phyloP scores from a whole-genome alignment of 2,329 filamentous ascomycete genomes.

The Colletotrichum falcatum region DNA sequence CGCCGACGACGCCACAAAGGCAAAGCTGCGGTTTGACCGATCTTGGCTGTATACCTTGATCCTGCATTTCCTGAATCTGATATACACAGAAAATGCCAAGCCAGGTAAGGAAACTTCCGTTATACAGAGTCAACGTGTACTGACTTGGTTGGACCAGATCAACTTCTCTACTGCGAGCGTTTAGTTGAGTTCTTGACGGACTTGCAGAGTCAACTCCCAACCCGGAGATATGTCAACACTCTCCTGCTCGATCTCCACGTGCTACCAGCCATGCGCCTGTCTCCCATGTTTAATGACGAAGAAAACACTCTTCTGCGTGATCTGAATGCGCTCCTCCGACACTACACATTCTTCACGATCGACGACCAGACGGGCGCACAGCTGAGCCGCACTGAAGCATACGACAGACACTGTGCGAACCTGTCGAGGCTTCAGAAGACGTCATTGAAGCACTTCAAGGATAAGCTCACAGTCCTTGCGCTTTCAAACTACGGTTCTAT shows the following conservation, averaged over 20 bases:
- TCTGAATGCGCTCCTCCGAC: constrained; percentile 81
- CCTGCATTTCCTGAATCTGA: constrained; percentile 81
- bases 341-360: constrained; percentile 90
- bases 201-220: constrained; percentile 92
- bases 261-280: constrained; percentile 80
- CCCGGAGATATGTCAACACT: constrained; percentile 91
- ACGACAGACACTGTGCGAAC: constrained; percentile 81
- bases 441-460: constrained; percentile 84
- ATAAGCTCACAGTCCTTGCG: constrained; percentile 90
- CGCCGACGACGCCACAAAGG: constrained; percentile 82
- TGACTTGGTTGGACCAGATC: constrained; percentile 59
- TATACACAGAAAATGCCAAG: constrained; percentile 70
- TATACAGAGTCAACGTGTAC: constrained; percentile 41
- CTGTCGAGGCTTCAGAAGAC: constrained; percentile 85
- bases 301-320: constrained; percentile 84
- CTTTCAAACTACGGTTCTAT: constrained; percentile 93
- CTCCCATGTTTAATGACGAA: constrained; percentile 80
- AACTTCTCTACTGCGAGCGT: constrained; percentile 88
- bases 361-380: constrained; percentile 91
- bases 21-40: constrained; percentile 87
- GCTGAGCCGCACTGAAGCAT: constrained; percentile 77
- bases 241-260: constrained; percentile 88
- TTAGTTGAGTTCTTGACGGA: constrained; percentile 92
- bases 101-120: constrained; percentile 52
- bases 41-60: constrained; percentile 92